Base-by-base conservation (phyloP, 2,329 filamentous ascomycete species). In the Cercospora zeae-maydis region DNA sequence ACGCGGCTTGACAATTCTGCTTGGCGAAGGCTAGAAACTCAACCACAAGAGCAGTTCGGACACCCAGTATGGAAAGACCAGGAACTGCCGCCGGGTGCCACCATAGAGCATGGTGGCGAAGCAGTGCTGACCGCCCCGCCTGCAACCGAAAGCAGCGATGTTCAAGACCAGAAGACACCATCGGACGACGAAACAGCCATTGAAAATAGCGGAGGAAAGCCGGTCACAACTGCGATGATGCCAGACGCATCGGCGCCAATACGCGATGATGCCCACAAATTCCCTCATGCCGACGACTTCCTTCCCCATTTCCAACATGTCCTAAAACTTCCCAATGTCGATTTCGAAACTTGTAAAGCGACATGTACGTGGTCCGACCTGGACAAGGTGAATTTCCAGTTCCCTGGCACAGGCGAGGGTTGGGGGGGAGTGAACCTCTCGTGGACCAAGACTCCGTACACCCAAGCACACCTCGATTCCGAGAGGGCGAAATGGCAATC, bases 401-500 rank as follows among this genome's bases (percentile, higher is more conserved):
- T 64, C 49, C 49, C 24, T n/a, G 54, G 54, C 19, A n/a, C 45
- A 10, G 51, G 59, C n/a, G 60, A 65, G 14, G 62, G 60, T 14
- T 37, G 31, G 27, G 54, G 56, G 16, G 52, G 57, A 16, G 30
- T 59, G 34, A 60, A 65, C 39, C 62, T 56, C 19, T 62, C 57
- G 16, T 66, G 64, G 64, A 62, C 61, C 5, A 54, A 57, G 16
- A 31, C 45, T 11, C 39, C 51, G 3, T 30, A 33, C 7, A 30
- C 55, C 14, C 59, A 71, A 34, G 45, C 51, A 30, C 64, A 71
- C 24, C 56, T 71, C 10, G 64, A 66, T 14, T 24, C 37, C 11
- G 57, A 63, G 33, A 63, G 68, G 58, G 47, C 59, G 19, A 53
- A 59, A 33, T 70, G 69, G 69, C 68, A 70, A 10, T 58, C 66